Base-by-base conservation (phyloP, 768 basidiomycete species). In the Kwoniella mangroviensis region DNA sequence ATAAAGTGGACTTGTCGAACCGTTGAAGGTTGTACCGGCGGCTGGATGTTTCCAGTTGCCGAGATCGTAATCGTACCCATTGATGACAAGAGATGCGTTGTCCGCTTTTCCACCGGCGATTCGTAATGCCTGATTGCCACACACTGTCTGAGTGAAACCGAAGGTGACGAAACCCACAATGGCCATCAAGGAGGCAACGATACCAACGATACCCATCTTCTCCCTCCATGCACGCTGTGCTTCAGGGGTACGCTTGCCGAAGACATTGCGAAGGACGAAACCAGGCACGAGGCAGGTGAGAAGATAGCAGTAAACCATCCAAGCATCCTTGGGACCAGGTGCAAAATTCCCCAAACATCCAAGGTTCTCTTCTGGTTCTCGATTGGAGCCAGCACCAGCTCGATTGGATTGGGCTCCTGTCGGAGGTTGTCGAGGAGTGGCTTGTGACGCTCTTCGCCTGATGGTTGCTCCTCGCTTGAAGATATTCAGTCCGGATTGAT, bases 151-250 rank as follows among this genome's bases (percentile, higher is more conserved):
- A 11, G 94, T 98, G 86, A 99, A 99, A 9, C 97, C 97, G 84
- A 99, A 99, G 12, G 97, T 99, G 81, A 99, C 86, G 88, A 93
- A 99, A 79, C 95, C 97, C 78, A 99, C 97, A 63, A 86, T 88
- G 19, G 92, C 91, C 95, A 98, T 97, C 72, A 94, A 87, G n/a
- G 83, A 4, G 17, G 87, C 81, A 79, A 96, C 93, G 83, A 98
- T 86, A 73, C 87, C 85, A 59, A 99, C 86, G 26, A 99, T 88
- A 9, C 96, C 97, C 84, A 98, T 93, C 86, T 99, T 99, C 85
- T 99, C 97, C 72, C 97, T 87, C 95, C 95, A 99, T 53, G 97
- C 97, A 59, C 94, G 89, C 82, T 97, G 94, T 74, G 91, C 91
- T 73, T 99, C 97, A 0, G 93, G 91, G 34, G 90, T 95, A 65